phyloP scores from a whole-genome alignment of 2,329 filamentous ascomycete species.

The Sporothrix pseudoabietina region DNA sequence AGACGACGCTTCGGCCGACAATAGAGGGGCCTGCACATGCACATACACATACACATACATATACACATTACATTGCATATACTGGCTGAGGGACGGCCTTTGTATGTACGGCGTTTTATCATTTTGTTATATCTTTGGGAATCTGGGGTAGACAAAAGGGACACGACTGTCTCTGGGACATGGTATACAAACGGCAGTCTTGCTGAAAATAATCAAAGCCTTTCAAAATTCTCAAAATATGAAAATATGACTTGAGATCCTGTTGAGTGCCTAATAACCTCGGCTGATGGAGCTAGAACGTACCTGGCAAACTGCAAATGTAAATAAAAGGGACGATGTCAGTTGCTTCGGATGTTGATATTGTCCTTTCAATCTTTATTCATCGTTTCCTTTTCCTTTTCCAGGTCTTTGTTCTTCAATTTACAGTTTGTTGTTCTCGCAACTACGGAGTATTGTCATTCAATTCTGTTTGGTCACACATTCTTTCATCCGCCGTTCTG shows the following conservation, averaged over 20 bases:
- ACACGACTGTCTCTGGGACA: not conserved
- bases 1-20: not conserved
- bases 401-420: not conserved
- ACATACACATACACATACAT: not conserved
- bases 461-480: not conserved
- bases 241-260: not conserved
- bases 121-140: not conserved
- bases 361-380: not conserved
- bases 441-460: not conserved
- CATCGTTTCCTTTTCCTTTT: not conserved
- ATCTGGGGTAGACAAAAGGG: not conserved
- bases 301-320: not conserved
- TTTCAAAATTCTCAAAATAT: not conserved
- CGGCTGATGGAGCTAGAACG: not conserved
- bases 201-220: conserved; percentile 15
- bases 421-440: not conserved
- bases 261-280: not conserved
- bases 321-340: not conserved
- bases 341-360: not conserved
- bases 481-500: not conserved
- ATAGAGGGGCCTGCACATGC: not conserved
- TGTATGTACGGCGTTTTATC: conserved; percentile 20
- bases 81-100: not conserved
- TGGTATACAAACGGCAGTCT: not conserved
- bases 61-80: conserved; percentile 14